A percentile compares a stretch with the other conserved stretches of the same genome.
phyloP scores from a whole-genome alignment of 768 basidiomycete genomes.

The Strobilomyces confusus region DNA sequence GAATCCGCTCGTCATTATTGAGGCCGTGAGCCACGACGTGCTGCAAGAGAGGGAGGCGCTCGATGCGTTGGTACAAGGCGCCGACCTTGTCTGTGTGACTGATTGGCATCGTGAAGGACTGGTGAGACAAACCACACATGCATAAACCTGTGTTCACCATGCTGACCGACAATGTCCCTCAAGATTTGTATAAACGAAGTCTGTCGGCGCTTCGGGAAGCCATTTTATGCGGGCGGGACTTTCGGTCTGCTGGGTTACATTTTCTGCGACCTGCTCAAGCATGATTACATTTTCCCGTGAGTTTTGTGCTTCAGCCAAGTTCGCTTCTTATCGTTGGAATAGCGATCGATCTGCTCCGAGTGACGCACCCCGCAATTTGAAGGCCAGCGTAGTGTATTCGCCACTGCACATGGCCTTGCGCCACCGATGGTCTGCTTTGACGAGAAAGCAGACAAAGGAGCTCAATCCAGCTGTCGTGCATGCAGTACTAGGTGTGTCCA shows the following conservation, averaged over 20 bases:
- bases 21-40: conserved; percentile 53
- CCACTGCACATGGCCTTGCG: conserved; percentile 59
- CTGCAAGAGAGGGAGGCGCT: conserved; percentile 50
- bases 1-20: conserved; percentile 87
- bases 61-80: conserved; percentile 53
- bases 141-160: background rate
- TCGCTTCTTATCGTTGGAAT: conserved; percentile 6
- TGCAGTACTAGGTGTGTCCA: conserved; percentile 59
- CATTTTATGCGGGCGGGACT: conserved; percentile 89
- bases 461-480: conserved; percentile 75
- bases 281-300: conserved; percentile 83
- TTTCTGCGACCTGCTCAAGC: conserved; percentile 87
- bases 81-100: conserved; percentile 86
- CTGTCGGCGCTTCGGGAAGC: conserved; percentile 70
- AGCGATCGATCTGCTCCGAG: conserved; percentile 64
- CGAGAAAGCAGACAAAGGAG: conserved; percentile 75
- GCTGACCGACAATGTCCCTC: conserved; percentile 8
- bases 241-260: conserved; percentile 92
- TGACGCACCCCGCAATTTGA: conserved; percentile 56
- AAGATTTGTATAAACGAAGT: conserved; percentile 76
- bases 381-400: conserved; percentile 59
- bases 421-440: conserved; percentile 66
- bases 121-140: conserved; percentile 44
- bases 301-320: conserved; percentile 29
- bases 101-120: conserved; percentile 68